Base-by-base conservation (phyloP, 345 rosid species). In the Syzygium grande region DNA sequence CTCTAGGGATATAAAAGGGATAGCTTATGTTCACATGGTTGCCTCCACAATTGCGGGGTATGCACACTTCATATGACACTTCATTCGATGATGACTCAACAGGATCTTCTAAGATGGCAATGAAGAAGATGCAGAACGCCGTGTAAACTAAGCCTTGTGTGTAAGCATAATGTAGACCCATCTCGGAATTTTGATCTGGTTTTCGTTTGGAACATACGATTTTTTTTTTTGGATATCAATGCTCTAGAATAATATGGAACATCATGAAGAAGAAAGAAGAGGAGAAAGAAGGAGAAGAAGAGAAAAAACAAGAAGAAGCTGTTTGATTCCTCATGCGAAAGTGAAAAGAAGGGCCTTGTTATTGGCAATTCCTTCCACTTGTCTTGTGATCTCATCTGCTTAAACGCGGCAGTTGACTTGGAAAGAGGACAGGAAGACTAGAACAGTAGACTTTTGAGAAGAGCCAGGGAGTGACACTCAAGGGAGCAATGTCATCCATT, bases 361-460 rank as follows among this genome's bases (percentile, higher is more conserved):
- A 10, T 10, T 23, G 63, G 0, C 29, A 58, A 23, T 25, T 58
- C 14, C 4, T 58, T 25, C 0, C 0, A 4, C 63, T 25, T 7
- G 63, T 27, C 34, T 5, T 0, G 68, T 59, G 7, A 27, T 8
- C 11, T 5, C 9, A 5, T 2, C 68, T 61, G 0, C 34, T 59
- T 13, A 61, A 61, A 61, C 68, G 13, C 34, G 68, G 68, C 34
- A n/a, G 17, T 61, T 61, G 34, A 61, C 68, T 61, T n/a, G 68
- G 68, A 61, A 61, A 27, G 68, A 27, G 68, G 34, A 61, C 17
- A 5, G 4, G 17, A 61, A 27, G 34, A 61, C 68, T 61, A 27
- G 68, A 61, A 12, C 68, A n/a, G 12, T 1, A 61, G 68, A n/a
- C 34, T 61, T 59, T 59, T 12, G 30, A 27, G 65, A 58, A 58